A percentile compares a stretch with the other conserved stretches of the same genome.
Evolutionary conservation across 345 rosid species (phyloP).

Genomic region (Hirschfeldia incana): DNA sequence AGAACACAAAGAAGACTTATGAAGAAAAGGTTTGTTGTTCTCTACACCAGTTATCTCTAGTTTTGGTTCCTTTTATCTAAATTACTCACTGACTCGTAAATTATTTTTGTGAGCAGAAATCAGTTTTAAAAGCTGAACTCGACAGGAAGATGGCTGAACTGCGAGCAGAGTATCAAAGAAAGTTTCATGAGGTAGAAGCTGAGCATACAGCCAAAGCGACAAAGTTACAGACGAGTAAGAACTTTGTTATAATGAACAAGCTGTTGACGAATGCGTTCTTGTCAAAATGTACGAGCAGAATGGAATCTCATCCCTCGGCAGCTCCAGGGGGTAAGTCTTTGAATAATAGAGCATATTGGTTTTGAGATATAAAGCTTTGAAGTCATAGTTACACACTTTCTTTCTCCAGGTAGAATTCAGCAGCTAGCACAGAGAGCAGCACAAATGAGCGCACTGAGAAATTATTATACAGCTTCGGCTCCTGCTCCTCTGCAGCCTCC

Average conservation of each 20-base stretch:
- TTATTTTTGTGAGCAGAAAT: slow-evolving; percentile 29
- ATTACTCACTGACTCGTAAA: background rate
- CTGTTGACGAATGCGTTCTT: slow-evolving; percentile 32
- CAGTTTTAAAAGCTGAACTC: slow-evolving; percentile 34
- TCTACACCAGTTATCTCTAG: slow-evolving; percentile 2
- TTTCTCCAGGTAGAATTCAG: slow-evolving; percentile 13
- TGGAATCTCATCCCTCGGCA: slow-evolving; percentile 22
- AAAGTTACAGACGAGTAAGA: slow-evolving; percentile 18
- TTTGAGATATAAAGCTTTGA: slow-evolving; percentile 1
- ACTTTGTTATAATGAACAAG: slow-evolving; percentile 30
- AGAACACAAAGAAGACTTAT: slow-evolving; percentile 29
- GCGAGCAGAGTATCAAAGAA: slow-evolving; percentile 34
- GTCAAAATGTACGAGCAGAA: slow-evolving; percentile 28
- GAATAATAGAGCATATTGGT: background rate
- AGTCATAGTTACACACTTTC: slow-evolving; percentile 10
- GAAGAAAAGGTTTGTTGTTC: slow-evolving; percentile 33
- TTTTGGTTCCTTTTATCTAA: slow-evolving; percentile 13
- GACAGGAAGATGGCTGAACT: slow-evolving; percentile 38
- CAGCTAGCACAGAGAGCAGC: slow-evolving; percentile 38
- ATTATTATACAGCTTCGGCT: slow-evolving; percentile 3
- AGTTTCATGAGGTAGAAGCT: slow-evolving; percentile 20
- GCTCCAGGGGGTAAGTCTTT: slow-evolving; percentile 32
- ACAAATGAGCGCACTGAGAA: slow-evolving; percentile 25
- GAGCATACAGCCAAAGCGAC: slow-evolving; percentile 10
- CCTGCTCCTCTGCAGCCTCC: slow-evolving; percentile 20